phyloP scores from a whole-genome alignment of 139 green algal genomes.

The Chara braunii region DNA sequence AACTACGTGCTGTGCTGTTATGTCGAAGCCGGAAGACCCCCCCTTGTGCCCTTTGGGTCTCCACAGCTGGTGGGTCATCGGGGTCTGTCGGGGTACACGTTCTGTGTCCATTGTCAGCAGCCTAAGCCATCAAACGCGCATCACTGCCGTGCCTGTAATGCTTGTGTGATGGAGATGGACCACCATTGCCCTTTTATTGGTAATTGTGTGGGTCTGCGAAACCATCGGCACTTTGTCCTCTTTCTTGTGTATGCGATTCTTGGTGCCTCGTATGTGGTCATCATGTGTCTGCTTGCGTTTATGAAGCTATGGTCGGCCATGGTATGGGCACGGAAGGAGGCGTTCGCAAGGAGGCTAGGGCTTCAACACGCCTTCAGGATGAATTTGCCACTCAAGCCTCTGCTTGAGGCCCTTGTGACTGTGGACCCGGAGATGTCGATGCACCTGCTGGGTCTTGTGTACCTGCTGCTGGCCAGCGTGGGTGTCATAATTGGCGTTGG shows the following conservation, averaged over 20 bases:
- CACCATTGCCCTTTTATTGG: constrained; percentile 46
- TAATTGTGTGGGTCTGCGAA: constrained; percentile 40
- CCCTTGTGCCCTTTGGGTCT: constrained; percentile 2
- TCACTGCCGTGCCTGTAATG: constrained; percentile 33
- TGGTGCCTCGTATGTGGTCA: constrained; percentile 14
- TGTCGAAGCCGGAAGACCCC: neutral
- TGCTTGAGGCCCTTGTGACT: constrained; percentile 2
- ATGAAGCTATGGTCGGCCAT: constrained; percentile 3
- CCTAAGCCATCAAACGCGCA: constrained; percentile 39
- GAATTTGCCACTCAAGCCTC: neutral
- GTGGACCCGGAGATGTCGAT: no score
- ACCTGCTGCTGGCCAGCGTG: neutral
- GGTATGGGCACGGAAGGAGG: neutral
- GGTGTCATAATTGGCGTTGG: neutral
- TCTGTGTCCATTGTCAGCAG: constrained; percentile 10
- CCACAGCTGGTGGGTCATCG: neutral
- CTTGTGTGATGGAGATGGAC: constrained; percentile 45
- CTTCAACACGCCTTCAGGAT: constrained; percentile 9
- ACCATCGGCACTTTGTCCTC: constrained; percentile 40
- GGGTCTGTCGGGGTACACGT: constrained; percentile 2
- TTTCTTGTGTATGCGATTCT: constrained; percentile 35
- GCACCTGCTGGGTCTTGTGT: no score
- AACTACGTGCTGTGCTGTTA: constrained; percentile 16
- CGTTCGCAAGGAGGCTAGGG: neutral
- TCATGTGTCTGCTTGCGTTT: neutral